Evolutionary conservation across 768 basidiomycete species (phyloP).

Genomic region (Cubamyces sp.): DNA sequence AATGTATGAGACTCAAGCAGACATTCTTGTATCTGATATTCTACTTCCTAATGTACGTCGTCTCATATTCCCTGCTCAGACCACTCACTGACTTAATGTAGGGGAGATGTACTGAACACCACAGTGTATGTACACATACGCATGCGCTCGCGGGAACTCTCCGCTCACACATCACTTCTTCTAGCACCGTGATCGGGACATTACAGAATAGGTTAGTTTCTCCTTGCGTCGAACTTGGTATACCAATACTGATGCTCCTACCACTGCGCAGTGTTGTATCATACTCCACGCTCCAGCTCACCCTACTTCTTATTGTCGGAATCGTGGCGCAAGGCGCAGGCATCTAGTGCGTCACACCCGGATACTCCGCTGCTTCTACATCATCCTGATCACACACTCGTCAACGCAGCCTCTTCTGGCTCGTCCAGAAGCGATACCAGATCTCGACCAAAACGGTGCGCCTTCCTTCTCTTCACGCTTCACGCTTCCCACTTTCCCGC

Average conservation of each 20-base stretch:
- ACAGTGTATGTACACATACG: constrained; percentile 51
- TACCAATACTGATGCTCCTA: not conserved
- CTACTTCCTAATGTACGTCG: constrained; percentile 72
- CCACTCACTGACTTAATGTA: constrained; percentile 29
- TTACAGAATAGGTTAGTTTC: constrained; percentile 64
- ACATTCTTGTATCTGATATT: constrained; percentile 76
- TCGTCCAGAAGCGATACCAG: constrained; percentile 65
- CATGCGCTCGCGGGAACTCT: too few species aligned
- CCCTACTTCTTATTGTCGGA: constrained; percentile 67
- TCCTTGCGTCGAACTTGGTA: not conserved
- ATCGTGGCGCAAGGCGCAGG: constrained; percentile 67
- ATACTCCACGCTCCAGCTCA: constrained; percentile 74
- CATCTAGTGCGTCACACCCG: constrained; percentile 56
- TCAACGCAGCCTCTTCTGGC: constrained; percentile 58
- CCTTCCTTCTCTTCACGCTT: not conserved
- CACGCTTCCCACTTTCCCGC: not conserved
- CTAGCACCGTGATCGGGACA: constrained; percentile 70
- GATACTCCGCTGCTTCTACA: not conserved
- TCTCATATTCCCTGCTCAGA: not conserved
- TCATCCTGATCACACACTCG: not conserved
- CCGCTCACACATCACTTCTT: not conserved
- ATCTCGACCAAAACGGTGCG: constrained; percentile 66
- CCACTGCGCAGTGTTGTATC: constrained; percentile 56
- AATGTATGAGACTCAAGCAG: constrained; percentile 71
- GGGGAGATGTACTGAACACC: constrained; percentile 78